These are phyloP conservation scores for Acacia acuminata DNA, from an alignment of 306 rosid species.

Conservation along the genomic window DNA sequence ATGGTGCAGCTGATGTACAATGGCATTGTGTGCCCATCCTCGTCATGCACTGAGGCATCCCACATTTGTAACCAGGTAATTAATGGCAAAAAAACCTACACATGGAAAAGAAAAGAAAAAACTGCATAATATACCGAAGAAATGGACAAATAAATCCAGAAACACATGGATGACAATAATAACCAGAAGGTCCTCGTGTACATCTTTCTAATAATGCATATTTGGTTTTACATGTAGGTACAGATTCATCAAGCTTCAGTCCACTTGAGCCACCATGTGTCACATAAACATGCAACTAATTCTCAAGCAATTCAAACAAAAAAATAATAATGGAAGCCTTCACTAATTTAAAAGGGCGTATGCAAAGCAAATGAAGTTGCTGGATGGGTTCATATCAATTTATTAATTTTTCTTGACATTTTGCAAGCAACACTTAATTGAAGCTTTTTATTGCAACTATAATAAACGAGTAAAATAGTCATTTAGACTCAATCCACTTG, in stretches of 20 bases:
- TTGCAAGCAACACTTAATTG: not conserved
- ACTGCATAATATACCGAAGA: too few species aligned
- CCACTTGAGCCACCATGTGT: not conserved
- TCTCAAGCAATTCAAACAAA: not conserved
- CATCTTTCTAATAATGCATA: constrained; percentile 17
- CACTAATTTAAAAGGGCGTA: not conserved
- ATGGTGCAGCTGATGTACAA: too few species aligned
- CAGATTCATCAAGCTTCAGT: constrained; percentile 12
- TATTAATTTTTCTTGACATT: not conserved
- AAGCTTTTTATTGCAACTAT: not conserved
- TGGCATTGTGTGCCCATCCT: too few species aligned
- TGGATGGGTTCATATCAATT: constrained; percentile 24
- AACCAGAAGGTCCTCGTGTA: constrained; percentile 15
- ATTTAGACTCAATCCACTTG: not conserved
- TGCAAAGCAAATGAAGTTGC: constrained; percentile 20
- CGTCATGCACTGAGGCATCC: too few species aligned
- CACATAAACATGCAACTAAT: not conserved
- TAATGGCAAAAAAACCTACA: too few species aligned
- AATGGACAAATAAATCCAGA: too few species aligned
- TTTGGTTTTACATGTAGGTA: not conserved
- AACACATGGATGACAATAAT: constrained; percentile 32
- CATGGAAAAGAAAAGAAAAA: too few species aligned
- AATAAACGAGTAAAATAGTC: not conserved
- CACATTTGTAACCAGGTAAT: too few species aligned
- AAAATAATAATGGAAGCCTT: not conserved